Conservation (phyloP, 1,284 basidiomycete genomes). For the Puccinia triticina region DNA sequence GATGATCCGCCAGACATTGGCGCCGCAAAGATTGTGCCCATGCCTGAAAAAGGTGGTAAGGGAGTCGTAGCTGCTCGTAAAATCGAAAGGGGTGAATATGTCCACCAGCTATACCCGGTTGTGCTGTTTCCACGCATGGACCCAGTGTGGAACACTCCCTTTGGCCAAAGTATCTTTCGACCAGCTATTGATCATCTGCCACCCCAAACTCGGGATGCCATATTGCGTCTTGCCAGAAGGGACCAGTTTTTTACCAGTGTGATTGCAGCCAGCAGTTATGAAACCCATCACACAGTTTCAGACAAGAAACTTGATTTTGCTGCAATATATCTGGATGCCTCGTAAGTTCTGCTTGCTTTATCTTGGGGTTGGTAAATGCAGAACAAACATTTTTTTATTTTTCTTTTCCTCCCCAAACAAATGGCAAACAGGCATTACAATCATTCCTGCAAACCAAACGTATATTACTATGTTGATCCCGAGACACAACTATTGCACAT, state of each 20-base stretch:
- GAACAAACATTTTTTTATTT: too few species aligned
- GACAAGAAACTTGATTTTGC: too few species aligned
- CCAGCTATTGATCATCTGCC: constrained; percentile 32
- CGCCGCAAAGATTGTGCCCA: constrained; percentile 7
- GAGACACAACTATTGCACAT: constrained; percentile 13
- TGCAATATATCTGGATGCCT: too few species aligned
- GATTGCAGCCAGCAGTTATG: too few species aligned
- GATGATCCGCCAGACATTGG: background rate
- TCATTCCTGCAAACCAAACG: constrained; percentile 41
- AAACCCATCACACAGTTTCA: too few species aligned
- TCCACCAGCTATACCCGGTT: background rate
- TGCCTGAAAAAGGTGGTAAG: constrained; percentile 38
- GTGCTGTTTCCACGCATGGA: background rate
- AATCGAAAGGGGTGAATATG: background rate
- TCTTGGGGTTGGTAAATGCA: too few species aligned
- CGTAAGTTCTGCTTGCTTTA: too few species aligned
- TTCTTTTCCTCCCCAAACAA: too few species aligned
- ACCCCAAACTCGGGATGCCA: background rate
- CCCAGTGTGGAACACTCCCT: background rate
- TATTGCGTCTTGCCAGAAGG: background rate
- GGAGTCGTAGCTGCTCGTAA: background rate
- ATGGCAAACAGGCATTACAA: constrained; percentile 15
- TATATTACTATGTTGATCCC: constrained; percentile 11
- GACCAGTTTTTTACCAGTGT: background rate
- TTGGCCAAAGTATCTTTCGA: background rate